Base-by-base conservation (phyloP, 1,139 yeast genomes). In the Yamadazyma blattariae region DNA sequence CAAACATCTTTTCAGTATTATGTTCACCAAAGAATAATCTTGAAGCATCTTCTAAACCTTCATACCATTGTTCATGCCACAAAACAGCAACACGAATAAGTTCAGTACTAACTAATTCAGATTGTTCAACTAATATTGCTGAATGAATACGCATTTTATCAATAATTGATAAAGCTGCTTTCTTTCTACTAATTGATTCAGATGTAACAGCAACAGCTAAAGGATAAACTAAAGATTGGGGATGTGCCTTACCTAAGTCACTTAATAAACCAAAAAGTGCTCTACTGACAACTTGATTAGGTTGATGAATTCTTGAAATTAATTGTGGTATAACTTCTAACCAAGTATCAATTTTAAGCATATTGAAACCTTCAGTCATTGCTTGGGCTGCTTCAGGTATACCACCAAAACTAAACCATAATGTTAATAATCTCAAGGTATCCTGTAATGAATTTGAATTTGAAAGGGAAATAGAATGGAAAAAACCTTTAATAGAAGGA, bases 61-160 rank as follows among this genome's bases (percentile, higher is more conserved):
- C 98, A 51, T 90, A 90, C 98, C 99, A 94, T 56, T 85, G 85
- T 54, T 94, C 99, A 51, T 89, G 96, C 97, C 98, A 90, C 44
- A 92, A 65, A 2, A 92, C 97, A 1, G 97, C 97, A 12, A 89
- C 96, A 46, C 98, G 69, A 45, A 94, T 90, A 41, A 94, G 74
- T 52, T 94, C 98, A 46, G 81, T 82, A 64, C 96, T 85, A n/a
- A 92, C 97, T 41, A 90, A 60, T 48, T 89, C 96, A 0, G 97
- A 90, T 55, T 94, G 97, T 44, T 85, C 90, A 17, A 94, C 97
- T 44, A 94, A 67, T 1, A 67, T 64, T 0, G 97, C 77, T 32
- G 96, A 86, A 49, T 94, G 97, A 3, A 84, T 73, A 47, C 95
- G 70, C 95, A 94, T 87, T 53, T 88, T 88, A 45, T 89, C 96